Evolutionary conservation across 495 filamentous ascomycete species (phyloP).

Genomic region (Xanthoparmelia taractica): DNA sequence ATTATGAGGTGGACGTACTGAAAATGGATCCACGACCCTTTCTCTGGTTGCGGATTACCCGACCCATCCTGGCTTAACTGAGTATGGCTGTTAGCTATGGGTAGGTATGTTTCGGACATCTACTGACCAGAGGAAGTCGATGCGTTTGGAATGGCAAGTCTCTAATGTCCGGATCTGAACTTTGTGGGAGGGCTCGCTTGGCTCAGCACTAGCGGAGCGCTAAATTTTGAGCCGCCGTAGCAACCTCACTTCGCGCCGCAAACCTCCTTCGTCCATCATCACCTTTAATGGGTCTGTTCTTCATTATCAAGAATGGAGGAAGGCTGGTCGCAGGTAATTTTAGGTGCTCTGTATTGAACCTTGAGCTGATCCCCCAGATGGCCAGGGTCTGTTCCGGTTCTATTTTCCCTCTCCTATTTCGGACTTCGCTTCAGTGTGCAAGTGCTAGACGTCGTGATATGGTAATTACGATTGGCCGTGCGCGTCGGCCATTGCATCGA

Average conservation of each 20-base stretch:
- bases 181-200: conserved; percentile 14
- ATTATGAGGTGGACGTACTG: conserved; percentile 55
- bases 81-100: neutral
- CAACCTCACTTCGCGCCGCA: conserved; percentile 14
- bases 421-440: neutral
- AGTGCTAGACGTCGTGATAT: neutral
- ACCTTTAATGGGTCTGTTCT: neutral
- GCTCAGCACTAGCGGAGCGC: conserved; percentile 14
- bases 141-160: neutral
- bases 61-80: conserved; percentile 46
- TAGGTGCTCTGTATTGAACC: neutral
- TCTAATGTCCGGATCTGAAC: conserved; percentile 7
- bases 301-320: neutral
- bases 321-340: neutral
- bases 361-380: neutral
- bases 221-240: conserved; percentile 17
- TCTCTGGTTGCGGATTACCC: conserved; percentile 94
- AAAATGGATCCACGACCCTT: conserved; percentile 98
- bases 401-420: neutral
- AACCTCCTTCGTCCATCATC: neutral
- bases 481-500: neutral
- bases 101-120: neutral
- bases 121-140: conserved; percentile 7
- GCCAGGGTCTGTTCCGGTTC: neutral
- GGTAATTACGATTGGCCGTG: neutral